Evolutionary conservation across 176 grass and related monocot genomes (phyloP).

Genomic region (Hordeum marinum): DNA sequence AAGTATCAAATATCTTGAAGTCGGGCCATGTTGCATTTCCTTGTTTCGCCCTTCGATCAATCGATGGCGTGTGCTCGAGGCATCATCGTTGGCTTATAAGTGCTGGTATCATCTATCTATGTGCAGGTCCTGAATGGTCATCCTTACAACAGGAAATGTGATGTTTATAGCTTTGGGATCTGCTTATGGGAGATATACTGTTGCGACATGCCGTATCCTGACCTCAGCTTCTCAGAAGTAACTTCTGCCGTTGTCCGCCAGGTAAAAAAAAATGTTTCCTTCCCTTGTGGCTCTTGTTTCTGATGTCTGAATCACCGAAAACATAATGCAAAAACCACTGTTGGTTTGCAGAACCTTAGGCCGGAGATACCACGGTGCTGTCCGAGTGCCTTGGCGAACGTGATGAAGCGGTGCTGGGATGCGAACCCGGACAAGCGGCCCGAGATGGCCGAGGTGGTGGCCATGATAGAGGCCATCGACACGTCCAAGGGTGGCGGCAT

Average conservation of each 20-base stretch:
- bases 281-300: not conserved
- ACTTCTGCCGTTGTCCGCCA: slow-evolving; percentile 96
- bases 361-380: slow-evolving; percentile 97
- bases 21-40: not conserved
- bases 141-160: slow-evolving; percentile 96
- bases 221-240: slow-evolving; percentile 95
- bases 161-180: slow-evolving; percentile 98
- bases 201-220: slow-evolving; percentile 98
- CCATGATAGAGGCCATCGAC: slow-evolving; percentile 94
- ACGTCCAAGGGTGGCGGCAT: slow-evolving; percentile 98
- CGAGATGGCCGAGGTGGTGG: slow-evolving; percentile 86
- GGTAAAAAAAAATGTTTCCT: slow-evolving; percentile 31
- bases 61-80: not conserved
- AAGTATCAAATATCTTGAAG: not conserved
- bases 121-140: slow-evolving; percentile 91
- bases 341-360: slow-evolving; percentile 75
- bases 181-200: slow-evolving; percentile 99
- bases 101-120: slow-evolving; percentile 18
- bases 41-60: not conserved
- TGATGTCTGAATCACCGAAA: slow-evolving; percentile 1
- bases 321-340: not conserved
- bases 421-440: slow-evolving; percentile 86
- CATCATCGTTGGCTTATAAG: slow-evolving; percentile 8
- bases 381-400: slow-evolving; percentile 72
- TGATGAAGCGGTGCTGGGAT: slow-evolving; percentile 98